A percentile compares a stretch with the other conserved stretches of the same genome.
phyloP scores from a whole-genome alignment of 768 basidiomycete species.

The Albatrellus ellisii region DNA sequence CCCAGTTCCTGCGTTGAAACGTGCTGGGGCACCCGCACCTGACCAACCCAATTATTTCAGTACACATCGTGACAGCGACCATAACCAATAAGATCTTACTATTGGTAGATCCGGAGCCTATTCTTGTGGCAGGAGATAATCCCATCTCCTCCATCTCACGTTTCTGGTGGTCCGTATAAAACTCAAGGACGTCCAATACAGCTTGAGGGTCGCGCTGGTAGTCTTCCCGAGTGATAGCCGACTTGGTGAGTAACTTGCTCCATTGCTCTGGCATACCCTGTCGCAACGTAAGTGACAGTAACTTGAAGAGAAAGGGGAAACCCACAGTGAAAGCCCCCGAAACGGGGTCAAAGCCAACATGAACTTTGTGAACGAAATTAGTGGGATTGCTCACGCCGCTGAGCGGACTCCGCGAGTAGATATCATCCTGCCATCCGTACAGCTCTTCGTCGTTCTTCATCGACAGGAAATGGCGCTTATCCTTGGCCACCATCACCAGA shows the following conservation, averaged over 20 bases:
- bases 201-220: conserved; percentile 96
- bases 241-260: conserved; percentile 93
- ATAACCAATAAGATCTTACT: too few relatives aligned
- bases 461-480: conserved; percentile 68
- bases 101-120: conserved; percentile 9
- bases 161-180: conserved; percentile 96
- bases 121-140: conserved; percentile 17
- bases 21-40: conserved; percentile 41
- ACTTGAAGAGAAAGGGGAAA: conserved; percentile 10
- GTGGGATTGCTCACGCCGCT: conserved; percentile 93
- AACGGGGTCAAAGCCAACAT: conserved; percentile 92
- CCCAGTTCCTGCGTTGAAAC: conserved; percentile 88
- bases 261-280: conserved; percentile 97
- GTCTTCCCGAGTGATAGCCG: conserved; percentile 95
- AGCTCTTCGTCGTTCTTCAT: conserved; percentile 92
- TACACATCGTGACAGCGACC: conserved; percentile 19
- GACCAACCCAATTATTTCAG: conserved; percentile 16
- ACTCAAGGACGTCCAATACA: conserved; percentile 93
- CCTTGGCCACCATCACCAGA: conserved; percentile 72
- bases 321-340: conserved; percentile 89
- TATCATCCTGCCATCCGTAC: conserved; percentile 97
- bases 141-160: conserved; percentile 70
- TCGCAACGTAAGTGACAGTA: not conserved
- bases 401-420: conserved; percentile 82
- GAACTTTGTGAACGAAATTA: conserved; percentile 97